Conservation (phyloP, 768 basidiomycete species). For the Kwoniella dendrophila region DNA sequence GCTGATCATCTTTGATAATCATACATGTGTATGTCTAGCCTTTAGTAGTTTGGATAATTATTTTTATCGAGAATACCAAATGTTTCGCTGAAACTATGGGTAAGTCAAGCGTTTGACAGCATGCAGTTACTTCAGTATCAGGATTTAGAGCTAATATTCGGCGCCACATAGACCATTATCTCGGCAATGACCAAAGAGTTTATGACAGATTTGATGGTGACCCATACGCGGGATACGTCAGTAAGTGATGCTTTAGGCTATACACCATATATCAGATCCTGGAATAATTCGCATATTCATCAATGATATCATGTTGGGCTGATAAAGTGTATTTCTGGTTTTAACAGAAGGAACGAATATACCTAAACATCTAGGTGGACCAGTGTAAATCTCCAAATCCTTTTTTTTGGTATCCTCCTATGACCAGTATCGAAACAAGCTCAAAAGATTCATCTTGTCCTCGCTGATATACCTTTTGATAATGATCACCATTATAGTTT, state of each 20-base stretch:
- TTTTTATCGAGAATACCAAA: constrained; percentile 40
- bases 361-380: constrained; percentile 51
- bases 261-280: no score
- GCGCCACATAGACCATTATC: constrained; percentile 23
- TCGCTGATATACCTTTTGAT: constrained; percentile 1
- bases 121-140: neutral
- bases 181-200: constrained; percentile 31
- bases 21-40: no score
- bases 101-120: constrained; percentile 5
- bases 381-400: constrained; percentile 28
- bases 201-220: constrained; percentile 32
- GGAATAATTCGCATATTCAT: no score
- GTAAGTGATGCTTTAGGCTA: constrained; percentile 16
- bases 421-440: neutral
- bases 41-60: constrained; percentile 36
- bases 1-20: neutral
- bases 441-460: neutral
- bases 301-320: no score
- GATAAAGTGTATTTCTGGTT: neutral
- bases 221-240: constrained; percentile 29
- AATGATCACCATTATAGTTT: constrained; percentile 25
- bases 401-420: neutral
- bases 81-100: constrained; percentile 36
- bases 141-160: neutral
- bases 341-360: constrained; percentile 42